Evolutionary conservation across 139 green algal genomes (phyloP), one percentile per base, ranked within the genome.

Genomic region (Diplosphaera chodatii): DNA sequence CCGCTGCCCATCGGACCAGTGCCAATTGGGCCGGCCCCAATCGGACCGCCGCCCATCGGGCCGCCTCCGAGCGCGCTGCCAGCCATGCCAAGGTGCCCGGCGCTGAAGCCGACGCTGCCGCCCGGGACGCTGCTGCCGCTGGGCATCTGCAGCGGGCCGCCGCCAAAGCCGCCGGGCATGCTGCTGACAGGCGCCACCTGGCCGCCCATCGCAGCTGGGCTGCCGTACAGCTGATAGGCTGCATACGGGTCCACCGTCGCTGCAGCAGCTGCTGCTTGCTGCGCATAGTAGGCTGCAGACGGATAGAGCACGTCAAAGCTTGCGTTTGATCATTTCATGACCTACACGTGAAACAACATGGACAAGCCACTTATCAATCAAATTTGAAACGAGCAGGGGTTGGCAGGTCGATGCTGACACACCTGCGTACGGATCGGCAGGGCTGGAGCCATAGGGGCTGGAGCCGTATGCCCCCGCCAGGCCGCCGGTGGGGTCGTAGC

Each of bases 231-330:
- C 48, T 59, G 48, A 25, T 59, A 59, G 3, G 48, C 48, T 6
- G 62, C 32, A 63, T 75, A 62, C 15, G 70, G 70, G 67, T 75
- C 70, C 29, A 69, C 67, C 25, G 48, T 23, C 15, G 41, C 33
- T 4, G 55, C 70, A 1, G 27, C 28, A 23, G 41, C 33, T 4
- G 55, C 70, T 15, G 27, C 28, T 10, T 75, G 62, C 25, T 67
- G 31, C 27, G 64, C 71, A 66, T 69, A 77, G 37, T 77, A 77
- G 4, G 59, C 62, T 32, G 71, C 59, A n/a, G n/a, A n/a, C n/a
- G n/a, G n/a, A n/a, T n/a, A n/a, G n/a, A n/a, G n/a, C n/a, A n/a
- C n/a, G n/a, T n/a, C n/a, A n/a, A n/a, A n/a, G n/a, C n/a, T n/a
- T n/a, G n/a, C n/a, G n/a, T n/a, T n/a, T n/a, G n/a, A n/a, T n/a